A percentile compares a stretch with the other conserved stretches of the same genome.
Evolutionary conservation across 148 eudicot species (phyloP).

Genomic region (Dianthus caryophyllus): DNA sequence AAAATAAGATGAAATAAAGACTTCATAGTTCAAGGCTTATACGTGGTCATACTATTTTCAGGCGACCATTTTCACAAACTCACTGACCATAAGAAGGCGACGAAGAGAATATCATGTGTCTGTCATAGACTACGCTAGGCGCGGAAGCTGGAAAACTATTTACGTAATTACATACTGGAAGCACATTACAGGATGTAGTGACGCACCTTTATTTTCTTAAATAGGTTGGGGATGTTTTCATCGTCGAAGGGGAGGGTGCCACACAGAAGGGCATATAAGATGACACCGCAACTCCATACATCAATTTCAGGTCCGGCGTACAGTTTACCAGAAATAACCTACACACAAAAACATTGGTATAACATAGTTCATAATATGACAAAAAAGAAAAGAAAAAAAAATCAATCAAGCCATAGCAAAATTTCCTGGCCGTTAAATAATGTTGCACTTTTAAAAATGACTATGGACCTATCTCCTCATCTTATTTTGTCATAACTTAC

Average conservation of each 20-base stretch:
- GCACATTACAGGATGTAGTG: constrained; percentile 17
- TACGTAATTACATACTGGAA: no score
- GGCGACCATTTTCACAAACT: background rate
- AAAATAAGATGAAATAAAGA: constrained; percentile 7
- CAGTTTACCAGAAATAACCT: constrained; percentile 95
- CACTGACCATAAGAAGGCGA: background rate
- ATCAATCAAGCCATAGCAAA: background rate
- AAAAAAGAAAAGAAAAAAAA: background rate
- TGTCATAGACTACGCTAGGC: no score
- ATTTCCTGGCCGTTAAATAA: background rate
- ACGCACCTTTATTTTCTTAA: constrained; percentile 99
- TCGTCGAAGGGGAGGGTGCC: constrained; percentile 98
- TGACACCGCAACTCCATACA: constrained; percentile 99
- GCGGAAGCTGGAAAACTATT: no score
- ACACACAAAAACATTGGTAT: constrained; percentile 6
- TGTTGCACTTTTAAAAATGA: background rate
- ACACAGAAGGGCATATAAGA: constrained; percentile 96
- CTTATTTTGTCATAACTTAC: no score
- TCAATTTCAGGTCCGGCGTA: constrained; percentile 99
- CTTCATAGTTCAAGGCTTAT: background rate
- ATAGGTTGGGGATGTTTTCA: constrained; percentile 95
- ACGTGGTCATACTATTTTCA: background rate
- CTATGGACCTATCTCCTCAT: no score
- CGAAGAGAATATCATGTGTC: no score
- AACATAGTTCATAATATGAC: constrained; percentile 2